These are phyloP conservation scores for Saprolegnia diclina DNA, from an alignment of 352 stramenopile species.

Conservation along the genomic window DNA sequence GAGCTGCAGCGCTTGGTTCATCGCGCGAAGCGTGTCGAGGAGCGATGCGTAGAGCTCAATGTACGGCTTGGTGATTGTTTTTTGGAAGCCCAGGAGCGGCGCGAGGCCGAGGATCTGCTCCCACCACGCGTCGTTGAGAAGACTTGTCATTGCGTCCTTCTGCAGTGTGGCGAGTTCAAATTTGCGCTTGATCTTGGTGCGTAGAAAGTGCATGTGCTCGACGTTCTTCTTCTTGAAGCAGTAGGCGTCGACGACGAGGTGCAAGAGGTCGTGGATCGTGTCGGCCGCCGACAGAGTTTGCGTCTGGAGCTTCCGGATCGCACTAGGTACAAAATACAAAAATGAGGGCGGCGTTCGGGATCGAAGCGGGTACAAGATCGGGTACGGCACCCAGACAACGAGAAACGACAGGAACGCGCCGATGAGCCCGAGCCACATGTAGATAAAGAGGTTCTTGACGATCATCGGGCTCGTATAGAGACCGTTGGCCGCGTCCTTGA, in stretches of 20 bases:
- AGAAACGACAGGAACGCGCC: slow-evolving; percentile 62
- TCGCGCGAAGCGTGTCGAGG: slow-evolving; percentile 51
- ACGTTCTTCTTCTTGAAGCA: slow-evolving; percentile 86
- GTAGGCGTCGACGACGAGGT: slow-evolving; percentile 79
- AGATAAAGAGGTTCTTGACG: slow-evolving; percentile 61
- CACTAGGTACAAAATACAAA: slow-evolving; percentile 33
- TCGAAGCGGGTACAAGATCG: slow-evolving; percentile 48
- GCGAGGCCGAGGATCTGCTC: slow-evolving; percentile 72
- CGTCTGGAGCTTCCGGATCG: slow-evolving; percentile 44
- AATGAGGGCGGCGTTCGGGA: neutral
- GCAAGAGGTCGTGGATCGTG: slow-evolving; percentile 66
- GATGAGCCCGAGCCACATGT: slow-evolving; percentile 66
- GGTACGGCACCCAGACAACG: slow-evolving; percentile 71
- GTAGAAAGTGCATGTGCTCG: slow-evolving; percentile 77
- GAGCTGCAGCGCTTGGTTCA: slow-evolving; percentile 77
- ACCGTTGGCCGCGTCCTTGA: slow-evolving; percentile 44
- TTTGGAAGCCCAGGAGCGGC: slow-evolving; percentile 59
- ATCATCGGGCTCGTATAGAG: slow-evolving; percentile 59
- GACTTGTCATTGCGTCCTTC: slow-evolving; percentile 47
- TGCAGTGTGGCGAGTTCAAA: slow-evolving; percentile 48
- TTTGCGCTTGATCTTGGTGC: slow-evolving; percentile 65
- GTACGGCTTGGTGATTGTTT: slow-evolving; percentile 61
- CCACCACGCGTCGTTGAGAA: slow-evolving; percentile 75
- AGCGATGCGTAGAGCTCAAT: slow-evolving; percentile 57
- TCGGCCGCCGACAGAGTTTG: slow-evolving; percentile 45